Conservation (phyloP, 2,329 filamentous ascomycete species). For the Nigrospora sphaerica region DNA sequence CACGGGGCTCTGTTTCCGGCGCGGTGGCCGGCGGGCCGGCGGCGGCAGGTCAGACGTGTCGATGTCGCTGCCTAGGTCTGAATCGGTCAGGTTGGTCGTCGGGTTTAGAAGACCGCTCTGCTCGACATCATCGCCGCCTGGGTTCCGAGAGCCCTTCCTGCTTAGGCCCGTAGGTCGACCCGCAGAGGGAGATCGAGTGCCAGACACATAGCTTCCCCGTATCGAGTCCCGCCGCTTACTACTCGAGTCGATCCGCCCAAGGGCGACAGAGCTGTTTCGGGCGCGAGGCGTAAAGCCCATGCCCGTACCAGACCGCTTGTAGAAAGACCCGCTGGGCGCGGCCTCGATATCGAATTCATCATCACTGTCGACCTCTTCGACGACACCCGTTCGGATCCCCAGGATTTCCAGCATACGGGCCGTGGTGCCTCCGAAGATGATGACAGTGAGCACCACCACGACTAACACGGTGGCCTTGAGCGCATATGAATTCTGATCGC, state of each 20-base stretch:
- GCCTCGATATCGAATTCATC: conserved; percentile 96
- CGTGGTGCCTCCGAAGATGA: conserved; percentile 97
- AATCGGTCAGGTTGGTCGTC: conserved; percentile 40
- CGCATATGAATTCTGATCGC: conserved; percentile 72
- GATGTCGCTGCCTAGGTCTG: conserved; percentile 56
- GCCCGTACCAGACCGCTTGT: conserved; percentile 69
- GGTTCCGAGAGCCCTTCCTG: conserved; percentile 41
- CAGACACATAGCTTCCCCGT: conserved; percentile 44
- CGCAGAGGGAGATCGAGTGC: conserved; percentile 41
- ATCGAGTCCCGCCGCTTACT: conserved; percentile 19
- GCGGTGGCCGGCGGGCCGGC: conserved; percentile 40
- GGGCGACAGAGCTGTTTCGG: conserved; percentile 51
- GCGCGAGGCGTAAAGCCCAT: conserved; percentile 70
- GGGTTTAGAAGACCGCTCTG: conserved; percentile 48
- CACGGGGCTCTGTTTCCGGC: conserved; percentile 30
- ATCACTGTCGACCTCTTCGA: conserved; percentile 94
- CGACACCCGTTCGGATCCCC: conserved; percentile 91
- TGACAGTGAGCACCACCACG: conserved; percentile 93
- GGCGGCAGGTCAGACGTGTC: conserved; percentile 62
- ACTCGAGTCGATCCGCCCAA: conserved; percentile 41
- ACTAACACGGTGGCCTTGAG: conserved; percentile 93
- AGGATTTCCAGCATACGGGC: conserved; percentile 96
- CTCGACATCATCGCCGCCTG: conserved; percentile 40
- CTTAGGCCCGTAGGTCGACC: conserved; percentile 40
- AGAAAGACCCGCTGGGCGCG: conserved; percentile 65